Percentiles rank a stretch among this genome's conserved stretches.
These are phyloP conservation scores for Lipomyces yamanashiensis DNA, from an alignment of 805 yeast genomes.

Conservation along the genomic window DNA sequence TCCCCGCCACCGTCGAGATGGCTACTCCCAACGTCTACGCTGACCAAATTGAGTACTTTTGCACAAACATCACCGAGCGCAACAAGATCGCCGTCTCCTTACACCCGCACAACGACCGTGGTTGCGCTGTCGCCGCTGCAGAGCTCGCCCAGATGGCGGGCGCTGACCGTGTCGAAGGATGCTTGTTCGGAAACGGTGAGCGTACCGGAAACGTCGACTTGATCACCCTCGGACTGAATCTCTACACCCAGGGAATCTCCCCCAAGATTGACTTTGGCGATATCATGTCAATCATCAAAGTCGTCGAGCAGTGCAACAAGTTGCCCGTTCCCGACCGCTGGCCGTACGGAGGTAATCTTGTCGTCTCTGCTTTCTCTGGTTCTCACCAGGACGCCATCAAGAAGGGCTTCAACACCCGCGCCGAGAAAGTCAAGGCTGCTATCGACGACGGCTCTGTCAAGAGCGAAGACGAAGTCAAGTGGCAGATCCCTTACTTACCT, in stretches of 20 bases:
- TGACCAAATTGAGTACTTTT: conserved; percentile 79
- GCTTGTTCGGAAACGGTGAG: conserved; percentile 84
- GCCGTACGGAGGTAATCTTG: conserved; percentile 82
- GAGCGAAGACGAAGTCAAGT: conserved; percentile 48
- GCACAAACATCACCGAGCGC: conserved; percentile 63
- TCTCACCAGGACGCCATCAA: conserved; percentile 90
- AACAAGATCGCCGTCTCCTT: conserved; percentile 74
- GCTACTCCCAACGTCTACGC: conserved; percentile 81
- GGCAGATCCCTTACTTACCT: conserved; percentile 83
- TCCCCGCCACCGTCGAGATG: conserved; percentile 87
- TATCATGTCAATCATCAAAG: conserved; percentile 65
- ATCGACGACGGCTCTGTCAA: conserved; percentile 13
- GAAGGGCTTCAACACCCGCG: conserved; percentile 68
- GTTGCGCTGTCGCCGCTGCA: conserved; percentile 88
- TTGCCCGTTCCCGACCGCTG: conserved; percentile 79
- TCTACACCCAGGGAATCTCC: conserved; percentile 76
- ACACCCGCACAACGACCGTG: conserved; percentile 85
- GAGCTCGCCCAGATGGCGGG: conserved; percentile 83
- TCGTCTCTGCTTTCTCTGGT: conserved; percentile 82
- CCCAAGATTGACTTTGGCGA: conserved; percentile 76
- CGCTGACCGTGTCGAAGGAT: conserved; percentile 87
- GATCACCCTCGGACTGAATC: conserved; percentile 74
- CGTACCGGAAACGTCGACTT: conserved; percentile 86
- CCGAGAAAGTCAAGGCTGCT: conserved; percentile 43
- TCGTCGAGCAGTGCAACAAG: conserved; percentile 79